Evolutionary conservation across 2,329 filamentous ascomycete species (phyloP).

Genomic region (Fusarium fujikuroi): DNA sequence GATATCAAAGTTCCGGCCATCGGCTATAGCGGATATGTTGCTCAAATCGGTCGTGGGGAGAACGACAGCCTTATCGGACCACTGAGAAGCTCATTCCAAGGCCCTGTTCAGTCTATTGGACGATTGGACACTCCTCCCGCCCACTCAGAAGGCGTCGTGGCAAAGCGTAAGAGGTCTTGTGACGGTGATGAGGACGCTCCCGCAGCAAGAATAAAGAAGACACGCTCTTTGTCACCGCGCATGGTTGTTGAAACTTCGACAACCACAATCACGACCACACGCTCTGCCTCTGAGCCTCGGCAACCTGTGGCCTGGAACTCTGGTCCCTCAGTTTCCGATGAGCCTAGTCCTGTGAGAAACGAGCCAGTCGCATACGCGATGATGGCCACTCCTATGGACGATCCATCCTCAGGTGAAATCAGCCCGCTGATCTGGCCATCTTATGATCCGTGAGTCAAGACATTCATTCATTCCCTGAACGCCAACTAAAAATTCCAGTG

Average conservation of each 20-base stretch:
- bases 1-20: background rate
- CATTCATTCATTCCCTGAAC: background rate
- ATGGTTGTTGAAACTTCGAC: background rate
- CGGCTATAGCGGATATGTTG: background rate
- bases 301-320: background rate
- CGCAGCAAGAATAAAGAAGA: conserved; percentile 1
- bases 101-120: background rate
- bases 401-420: background rate
- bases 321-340: background rate
- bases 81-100: background rate
- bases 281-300: background rate
- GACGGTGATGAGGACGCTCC: conserved; percentile 9
- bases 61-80: background rate
- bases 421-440: conserved; percentile 3
- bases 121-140: background rate
- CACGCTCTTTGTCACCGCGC: background rate
- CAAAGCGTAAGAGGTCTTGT: conserved; percentile 6
- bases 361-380: background rate
- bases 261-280: background rate
- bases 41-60: background rate
- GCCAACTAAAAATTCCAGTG: conserved; percentile 16
- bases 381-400: background rate
- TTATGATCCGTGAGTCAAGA: conserved; percentile 7
- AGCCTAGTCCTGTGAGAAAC: background rate
- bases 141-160: background rate